Evolutionary conservation across 768 basidiomycete genomes (phyloP).

Genomic region (Boletus rex-veris): DNA sequence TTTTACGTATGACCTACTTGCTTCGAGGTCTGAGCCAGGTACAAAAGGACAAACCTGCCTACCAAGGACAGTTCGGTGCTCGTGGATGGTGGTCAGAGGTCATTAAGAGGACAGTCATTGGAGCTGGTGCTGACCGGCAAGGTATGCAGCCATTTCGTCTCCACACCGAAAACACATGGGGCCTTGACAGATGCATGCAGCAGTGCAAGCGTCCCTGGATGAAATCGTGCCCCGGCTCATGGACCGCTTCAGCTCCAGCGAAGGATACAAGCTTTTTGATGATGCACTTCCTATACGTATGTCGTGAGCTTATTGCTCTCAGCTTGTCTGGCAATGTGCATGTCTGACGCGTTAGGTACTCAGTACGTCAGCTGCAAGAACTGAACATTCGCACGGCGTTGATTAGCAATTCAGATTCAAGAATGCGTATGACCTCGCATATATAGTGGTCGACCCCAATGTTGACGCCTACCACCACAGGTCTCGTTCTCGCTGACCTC

Average conservation of each 20-base stretch:
- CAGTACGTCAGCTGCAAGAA: constrained; percentile 46
- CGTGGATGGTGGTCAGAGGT: constrained; percentile 77
- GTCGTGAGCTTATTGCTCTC: constrained; percentile 7
- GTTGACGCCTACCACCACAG: constrained; percentile 29
- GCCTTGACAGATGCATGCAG: constrained; percentile 34
- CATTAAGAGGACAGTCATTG: constrained; percentile 67
- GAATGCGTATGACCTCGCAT: constrained; percentile 54
- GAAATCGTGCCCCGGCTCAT: constrained; percentile 61
- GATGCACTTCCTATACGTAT: constrained; percentile 49
- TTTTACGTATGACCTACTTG: background rate
- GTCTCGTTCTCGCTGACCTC: constrained; percentile 55
- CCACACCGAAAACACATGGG: constrained; percentile 22
- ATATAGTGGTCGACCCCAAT: background rate
- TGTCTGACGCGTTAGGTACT: constrained; percentile 1
- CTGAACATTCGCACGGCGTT: constrained; percentile 52
- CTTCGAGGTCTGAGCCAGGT: constrained; percentile 44
- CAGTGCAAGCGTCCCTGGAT: constrained; percentile 49
- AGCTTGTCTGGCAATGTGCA: background rate
- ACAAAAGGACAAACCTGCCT: constrained; percentile 58
- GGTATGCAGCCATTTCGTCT: constrained; percentile 35
- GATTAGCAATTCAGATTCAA: constrained; percentile 69
- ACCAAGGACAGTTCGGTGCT: constrained; percentile 44
- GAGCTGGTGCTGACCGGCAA: constrained; percentile 62
- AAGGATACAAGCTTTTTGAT: constrained; percentile 63
- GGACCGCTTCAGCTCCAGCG: constrained; percentile 61